Evolutionary conservation across 192 early-diverging fungal species (phyloP).

Genomic region (Backusella parvicylindrica): DNA sequence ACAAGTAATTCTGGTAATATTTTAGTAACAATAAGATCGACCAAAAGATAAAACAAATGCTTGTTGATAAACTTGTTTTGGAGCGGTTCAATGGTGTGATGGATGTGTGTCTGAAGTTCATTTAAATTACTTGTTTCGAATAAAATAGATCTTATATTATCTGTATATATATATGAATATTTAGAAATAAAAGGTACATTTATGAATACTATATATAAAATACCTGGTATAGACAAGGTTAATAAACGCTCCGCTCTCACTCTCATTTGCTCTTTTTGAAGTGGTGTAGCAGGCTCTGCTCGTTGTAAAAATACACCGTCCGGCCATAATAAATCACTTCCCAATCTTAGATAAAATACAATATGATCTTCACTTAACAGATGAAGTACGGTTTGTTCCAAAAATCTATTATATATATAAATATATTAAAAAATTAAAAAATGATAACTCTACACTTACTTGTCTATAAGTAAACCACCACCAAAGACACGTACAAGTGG

Average conservation of each 20-base stretch:
- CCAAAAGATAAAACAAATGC: conserved; percentile 45
- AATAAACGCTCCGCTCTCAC: conserved; percentile 43
- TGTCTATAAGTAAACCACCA: conserved; percentile 41
- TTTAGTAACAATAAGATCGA: conserved; percentile 42
- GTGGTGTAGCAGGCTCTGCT: conserved; percentile 35
- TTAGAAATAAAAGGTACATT: neutral
- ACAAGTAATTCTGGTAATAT: conserved; percentile 38
- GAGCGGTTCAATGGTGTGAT: conserved; percentile 38
- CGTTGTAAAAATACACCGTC: conserved; percentile 39
- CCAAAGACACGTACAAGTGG: conserved; percentile 43
- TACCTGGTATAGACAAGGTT: conserved; percentile 40
- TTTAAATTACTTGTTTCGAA: conserved; percentile 28
- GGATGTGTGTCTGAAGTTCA: conserved; percentile 34
- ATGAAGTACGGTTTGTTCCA: conserved; percentile 46
- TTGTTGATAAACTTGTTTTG: conserved; percentile 48
- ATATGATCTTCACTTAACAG: conserved; percentile 44
- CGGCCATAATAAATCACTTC: conserved; percentile 47
- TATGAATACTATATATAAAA: neutral
- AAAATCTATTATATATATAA: conserved; percentile 28
- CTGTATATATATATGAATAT: neutral
- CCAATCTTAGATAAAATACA: conserved; percentile 44
- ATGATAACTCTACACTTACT: conserved; percentile 30
- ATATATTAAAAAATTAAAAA: neutral
- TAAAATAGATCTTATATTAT: conserved; percentile 12
- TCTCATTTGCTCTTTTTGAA: conserved; percentile 32